Base-by-base conservation (phyloP, 1,284 basidiomycete species). In the Ceratobasidium sp. region DNA sequence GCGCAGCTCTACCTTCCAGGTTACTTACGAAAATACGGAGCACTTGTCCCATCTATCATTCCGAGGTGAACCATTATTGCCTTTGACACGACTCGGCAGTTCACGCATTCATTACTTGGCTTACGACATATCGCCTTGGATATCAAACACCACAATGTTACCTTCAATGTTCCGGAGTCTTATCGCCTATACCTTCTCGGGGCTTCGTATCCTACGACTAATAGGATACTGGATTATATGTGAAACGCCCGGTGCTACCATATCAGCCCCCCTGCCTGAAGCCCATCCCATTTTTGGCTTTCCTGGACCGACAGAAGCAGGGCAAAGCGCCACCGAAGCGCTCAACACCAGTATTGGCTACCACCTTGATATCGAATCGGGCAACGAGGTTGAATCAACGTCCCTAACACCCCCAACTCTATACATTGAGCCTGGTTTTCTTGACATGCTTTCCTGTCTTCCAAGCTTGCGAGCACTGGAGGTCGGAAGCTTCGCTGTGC, bases 191-290 rank as follows among this genome's bases (percentile, higher is more conserved):
- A 43, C 49, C 11, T 65, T 74, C 32, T 74, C 71, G n/a, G 49
- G 49, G 19, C 61, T 74, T 22, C 71, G 59, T 9, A 64, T 64
- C 25, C 49, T 74, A 13, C 71, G 71, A 22, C 71, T 74, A 59
- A 40, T 74, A n/a, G 71, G 44, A 25, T 74, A 74, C 34, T 74
- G 71, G 59, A 59, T 74, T 43, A 40, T 61, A 40, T 74, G 71
- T 46, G 71, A 64, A 22, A 74, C 71, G 11, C 22, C 56, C 34
- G 46, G 44, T 25, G 6, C 15, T 56, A 46, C 13, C 29, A 32
- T 44, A 22, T 43, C 17, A 44, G 1, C 37, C 29, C 52, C n/a
- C 8, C 67, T 43, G 34, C 34, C 49, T 34, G 17, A 40, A 40
- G 2, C 22, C 49, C 49, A 29, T 17, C 54, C 22, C 56, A 6